These are phyloP conservation scores for Apiotrichum montevideense DNA, from an alignment of 1,284 basidiomycete species.

Conservation along the genomic window DNA sequence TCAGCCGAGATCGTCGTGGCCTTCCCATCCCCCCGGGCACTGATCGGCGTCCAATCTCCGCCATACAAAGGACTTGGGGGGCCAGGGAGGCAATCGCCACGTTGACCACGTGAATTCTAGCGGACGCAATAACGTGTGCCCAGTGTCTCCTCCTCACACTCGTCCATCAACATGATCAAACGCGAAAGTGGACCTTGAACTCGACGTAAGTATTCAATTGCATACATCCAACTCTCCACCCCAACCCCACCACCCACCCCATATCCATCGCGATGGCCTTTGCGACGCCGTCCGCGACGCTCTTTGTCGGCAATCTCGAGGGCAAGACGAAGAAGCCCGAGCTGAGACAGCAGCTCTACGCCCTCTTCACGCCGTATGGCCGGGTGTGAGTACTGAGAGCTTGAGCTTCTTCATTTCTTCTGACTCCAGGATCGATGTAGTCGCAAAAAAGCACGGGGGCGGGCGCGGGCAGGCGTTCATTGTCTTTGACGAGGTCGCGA, in stretches of 20 bases:
- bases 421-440: conserved; percentile 63
- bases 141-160: too few relatives aligned
- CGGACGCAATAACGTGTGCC: too few relatives aligned
- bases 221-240: background rate
- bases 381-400: conserved; percentile 53
- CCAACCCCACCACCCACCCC: background rate
- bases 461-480: conserved; percentile 96
- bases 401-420: background rate
- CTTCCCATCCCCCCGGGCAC: too few relatives aligned
- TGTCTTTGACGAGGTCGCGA: conserved; percentile 82
- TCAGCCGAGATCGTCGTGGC: too few relatives aligned
- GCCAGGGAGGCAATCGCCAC: too few relatives aligned
- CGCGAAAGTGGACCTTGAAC: too few relatives aligned
- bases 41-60: too few relatives aligned
- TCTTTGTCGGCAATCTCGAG: conserved; percentile 93
- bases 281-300: conserved; percentile 68
- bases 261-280: conserved; percentile 35
- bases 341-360: conserved; percentile 72
- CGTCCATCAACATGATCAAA: too few relatives aligned
- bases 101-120: too few relatives aligned
- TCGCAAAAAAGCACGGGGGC: conserved; percentile 74
- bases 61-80: too few relatives aligned
- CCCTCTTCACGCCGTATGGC: conserved; percentile 89
- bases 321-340: conserved; percentile 93
- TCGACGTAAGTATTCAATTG: too few relatives aligned